phyloP scores from a whole-genome alignment of 768 basidiomycete genomes.

The Lentinula aciculospora region DNA sequence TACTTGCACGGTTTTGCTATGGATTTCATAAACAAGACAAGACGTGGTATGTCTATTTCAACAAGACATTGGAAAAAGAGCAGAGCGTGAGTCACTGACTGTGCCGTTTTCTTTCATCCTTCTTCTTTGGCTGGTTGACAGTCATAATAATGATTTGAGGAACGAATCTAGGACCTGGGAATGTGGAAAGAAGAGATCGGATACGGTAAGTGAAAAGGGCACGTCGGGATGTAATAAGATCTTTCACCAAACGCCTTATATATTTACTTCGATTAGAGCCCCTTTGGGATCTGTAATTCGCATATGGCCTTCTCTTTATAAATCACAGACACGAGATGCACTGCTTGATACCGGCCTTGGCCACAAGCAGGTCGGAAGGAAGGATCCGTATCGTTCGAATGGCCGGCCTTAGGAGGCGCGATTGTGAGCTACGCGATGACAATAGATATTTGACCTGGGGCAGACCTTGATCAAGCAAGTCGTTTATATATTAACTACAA shows the following conservation, averaged over 20 bases:
- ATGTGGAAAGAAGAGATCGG: background rate
- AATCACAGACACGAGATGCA: slow-evolving; percentile 6
- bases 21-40: background rate
- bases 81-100: background rate
- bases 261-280: background rate
- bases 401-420: background rate
- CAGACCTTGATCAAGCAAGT: background rate
- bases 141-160: background rate
- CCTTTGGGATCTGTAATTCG: background rate
- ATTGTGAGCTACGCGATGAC: background rate
- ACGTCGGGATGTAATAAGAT: background rate
- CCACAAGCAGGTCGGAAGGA: background rate
- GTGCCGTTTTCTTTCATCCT: background rate
- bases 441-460: background rate
- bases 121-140: background rate
- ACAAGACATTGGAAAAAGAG: background rate
- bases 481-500: background rate
- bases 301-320: slow-evolving; percentile 3
- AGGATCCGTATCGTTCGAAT: background rate
- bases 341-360: background rate
- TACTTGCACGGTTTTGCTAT: slow-evolving; percentile 46
- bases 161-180: background rate
- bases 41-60: background rate
- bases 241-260: background rate
- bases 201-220: background rate